Conservation (phyloP, 305 asterid species). For the Fraxinus latifolia region DNA sequence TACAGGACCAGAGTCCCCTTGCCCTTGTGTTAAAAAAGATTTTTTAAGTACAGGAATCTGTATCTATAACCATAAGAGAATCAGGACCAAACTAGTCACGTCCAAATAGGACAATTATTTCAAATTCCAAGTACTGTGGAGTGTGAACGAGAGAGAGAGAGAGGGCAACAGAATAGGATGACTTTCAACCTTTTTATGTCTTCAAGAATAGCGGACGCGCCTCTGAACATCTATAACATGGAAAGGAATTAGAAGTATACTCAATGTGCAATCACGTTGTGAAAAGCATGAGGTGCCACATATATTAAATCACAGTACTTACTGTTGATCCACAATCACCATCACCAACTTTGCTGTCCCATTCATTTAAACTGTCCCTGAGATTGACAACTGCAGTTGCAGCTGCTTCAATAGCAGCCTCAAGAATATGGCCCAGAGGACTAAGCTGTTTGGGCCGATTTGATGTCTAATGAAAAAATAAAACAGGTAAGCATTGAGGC, state of each 20-base stretch:
- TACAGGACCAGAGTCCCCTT: conserved; percentile 10
- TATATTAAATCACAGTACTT: conserved; percentile 32
- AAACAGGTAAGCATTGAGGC: conserved; percentile 27
- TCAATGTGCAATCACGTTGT: conserved; percentile 19
- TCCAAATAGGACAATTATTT: neutral
- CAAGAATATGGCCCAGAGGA: conserved; percentile 63
- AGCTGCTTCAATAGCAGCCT: conserved; percentile 89
- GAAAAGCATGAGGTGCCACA: neutral
- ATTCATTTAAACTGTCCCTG: conserved; percentile 74
- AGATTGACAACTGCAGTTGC: conserved; percentile 62
- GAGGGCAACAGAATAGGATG: conserved; percentile 18
- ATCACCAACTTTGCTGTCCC: conserved; percentile 96
- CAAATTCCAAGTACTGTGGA: neutral
- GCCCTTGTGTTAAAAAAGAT: neutral
- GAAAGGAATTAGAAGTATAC: conserved; percentile 22
- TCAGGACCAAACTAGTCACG: neutral
- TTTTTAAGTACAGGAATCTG: neutral
- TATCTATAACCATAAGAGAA: neutral
- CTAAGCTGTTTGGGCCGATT: conserved; percentile 65
- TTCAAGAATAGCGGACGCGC: conserved; percentile 88
- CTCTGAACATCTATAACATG: conserved; percentile 68
- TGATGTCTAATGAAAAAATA: conserved; percentile 44
- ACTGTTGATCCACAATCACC: conserved; percentile 99
- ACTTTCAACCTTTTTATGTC: conserved; percentile 76
- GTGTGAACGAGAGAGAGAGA: neutral